These are phyloP conservation scores for Harringtonia aguacate DNA, from an alignment of 2,329 filamentous ascomycete species.

Conservation along the genomic window DNA sequence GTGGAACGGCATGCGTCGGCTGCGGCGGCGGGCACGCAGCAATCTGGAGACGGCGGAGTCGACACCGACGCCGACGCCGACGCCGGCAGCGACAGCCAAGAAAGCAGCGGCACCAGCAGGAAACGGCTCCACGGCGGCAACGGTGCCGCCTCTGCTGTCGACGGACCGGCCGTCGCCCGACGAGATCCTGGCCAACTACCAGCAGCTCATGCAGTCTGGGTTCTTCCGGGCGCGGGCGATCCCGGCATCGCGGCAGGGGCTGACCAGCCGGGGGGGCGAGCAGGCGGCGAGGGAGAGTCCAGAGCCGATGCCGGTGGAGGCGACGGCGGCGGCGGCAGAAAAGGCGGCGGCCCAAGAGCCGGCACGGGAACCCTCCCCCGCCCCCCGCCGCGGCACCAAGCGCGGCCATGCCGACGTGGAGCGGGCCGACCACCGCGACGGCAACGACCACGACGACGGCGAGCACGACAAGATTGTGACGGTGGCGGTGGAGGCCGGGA, in stretches of 20 bases:
- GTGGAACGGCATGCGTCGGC: constrained; percentile 21
- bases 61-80: not conserved
- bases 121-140: too few species aligned
- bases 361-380: not conserved
- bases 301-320: too few species aligned
- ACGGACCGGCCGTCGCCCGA: constrained; percentile 27
- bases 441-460: not conserved
- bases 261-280: constrained; percentile 9
- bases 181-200: constrained; percentile 45
- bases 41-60: not conserved
- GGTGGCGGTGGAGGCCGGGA: constrained; percentile 5
- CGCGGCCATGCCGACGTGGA: constrained; percentile 19
- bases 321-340: not conserved
- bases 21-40: constrained; percentile 12
- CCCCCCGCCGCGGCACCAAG: constrained; percentile 31
- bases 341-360: not conserved
- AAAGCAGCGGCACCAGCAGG: not conserved
- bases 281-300: not conserved
- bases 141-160: not conserved
- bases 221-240: constrained; percentile 51
- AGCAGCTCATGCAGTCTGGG: constrained; percentile 43
- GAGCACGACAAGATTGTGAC: not conserved
- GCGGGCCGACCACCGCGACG: not conserved
- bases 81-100: not conserved
- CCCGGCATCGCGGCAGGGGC: constrained; percentile 40